phyloP scores from a whole-genome alignment of 495 filamentous ascomycete species.

The Umbilicaria muhlenbergii region DNA sequence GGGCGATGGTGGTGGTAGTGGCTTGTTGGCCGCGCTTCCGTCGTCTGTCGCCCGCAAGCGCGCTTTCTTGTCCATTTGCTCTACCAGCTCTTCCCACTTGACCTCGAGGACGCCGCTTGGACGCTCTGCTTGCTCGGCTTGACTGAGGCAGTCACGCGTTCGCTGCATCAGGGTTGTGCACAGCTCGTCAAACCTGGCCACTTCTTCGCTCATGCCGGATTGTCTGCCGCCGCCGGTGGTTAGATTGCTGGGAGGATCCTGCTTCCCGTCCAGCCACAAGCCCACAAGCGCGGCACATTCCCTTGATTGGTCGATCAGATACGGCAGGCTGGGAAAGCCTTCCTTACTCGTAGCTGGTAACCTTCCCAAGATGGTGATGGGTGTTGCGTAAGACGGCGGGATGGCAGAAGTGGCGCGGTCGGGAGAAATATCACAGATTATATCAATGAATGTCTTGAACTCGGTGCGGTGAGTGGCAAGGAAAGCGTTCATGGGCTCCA shows the following conservation, averaged over 20 bases:
- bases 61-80: conserved; percentile 40
- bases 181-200: conserved; percentile 55
- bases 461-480: conserved; percentile 34
- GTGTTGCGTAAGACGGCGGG: conserved; percentile 82
- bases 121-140: conserved; percentile 56
- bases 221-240: too few species aligned
- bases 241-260: conserved; percentile 24
- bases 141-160: conserved; percentile 52
- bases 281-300: conserved; percentile 79
- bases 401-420: conserved; percentile 47
- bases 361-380: conserved; percentile 75
- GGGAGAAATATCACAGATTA: conserved; percentile 65
- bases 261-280: conserved; percentile 57
- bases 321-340: conserved; percentile 88
- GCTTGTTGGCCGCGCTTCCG: conserved; percentile 21
- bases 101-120: conserved; percentile 41
- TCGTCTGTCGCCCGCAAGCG: conserved; percentile 19
- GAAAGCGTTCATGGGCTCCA: conserved; percentile 91
- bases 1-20: conserved; percentile 14
- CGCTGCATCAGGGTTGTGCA: conserved; percentile 59
- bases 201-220: conserved; percentile 38
- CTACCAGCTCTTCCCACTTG: conserved; percentile 60
- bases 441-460: conserved; percentile 79
- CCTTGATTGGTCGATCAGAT: conserved; percentile 80
- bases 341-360: conserved; percentile 71